Evolutionary conservation across 495 filamentous ascomycete species (phyloP).

Genomic region (Halenospora varia): DNA sequence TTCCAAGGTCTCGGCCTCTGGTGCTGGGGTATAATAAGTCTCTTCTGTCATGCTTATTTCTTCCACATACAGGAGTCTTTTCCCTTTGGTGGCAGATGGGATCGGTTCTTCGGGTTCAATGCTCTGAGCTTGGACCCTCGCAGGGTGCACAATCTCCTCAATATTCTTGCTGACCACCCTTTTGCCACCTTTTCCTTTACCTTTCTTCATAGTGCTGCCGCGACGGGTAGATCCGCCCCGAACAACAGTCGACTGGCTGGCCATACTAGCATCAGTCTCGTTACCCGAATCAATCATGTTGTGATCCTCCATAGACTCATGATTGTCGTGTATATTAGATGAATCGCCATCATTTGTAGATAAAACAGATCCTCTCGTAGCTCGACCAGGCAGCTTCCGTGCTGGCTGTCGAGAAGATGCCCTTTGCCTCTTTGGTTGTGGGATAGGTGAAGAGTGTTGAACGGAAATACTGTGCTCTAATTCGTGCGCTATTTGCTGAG

Average conservation of each 20-base stretch:
- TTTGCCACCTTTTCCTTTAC: conserved; percentile 38
- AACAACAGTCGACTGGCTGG: conserved; percentile 26
- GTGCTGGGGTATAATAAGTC: conserved; percentile 7
- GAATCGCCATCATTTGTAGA: conserved; percentile 5
- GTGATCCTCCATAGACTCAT: not conserved
- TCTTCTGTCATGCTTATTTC: conserved; percentile 18
- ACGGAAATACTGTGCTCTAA: conserved; percentile 37
- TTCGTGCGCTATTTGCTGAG: conserved; percentile 30
- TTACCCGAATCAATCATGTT: conserved; percentile 28
- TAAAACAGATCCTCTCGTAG: conserved; percentile 16
- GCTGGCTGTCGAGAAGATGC: conserved; percentile 11
- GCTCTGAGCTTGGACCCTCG: not conserved
- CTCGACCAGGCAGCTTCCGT: conserved; percentile 1
- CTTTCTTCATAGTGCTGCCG: conserved; percentile 40
- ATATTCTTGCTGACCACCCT: conserved; percentile 33
- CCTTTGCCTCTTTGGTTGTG: conserved; percentile 22
- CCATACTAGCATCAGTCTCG: conserved; percentile 32
- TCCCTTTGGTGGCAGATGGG: conserved; percentile 13
- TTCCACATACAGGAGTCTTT: conserved; percentile 8
- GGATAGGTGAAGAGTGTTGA: conserved; percentile 33
- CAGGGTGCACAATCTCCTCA: conserved; percentile 28
- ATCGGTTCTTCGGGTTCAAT: not conserved
- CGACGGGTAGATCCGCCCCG: conserved; percentile 13
- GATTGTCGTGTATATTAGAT: not conserved
- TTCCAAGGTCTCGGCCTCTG: not conserved